These are phyloP conservation scores for Macrocybe gigantea DNA, from an alignment of 768 basidiomycete genomes.

Conservation along the genomic window DNA sequence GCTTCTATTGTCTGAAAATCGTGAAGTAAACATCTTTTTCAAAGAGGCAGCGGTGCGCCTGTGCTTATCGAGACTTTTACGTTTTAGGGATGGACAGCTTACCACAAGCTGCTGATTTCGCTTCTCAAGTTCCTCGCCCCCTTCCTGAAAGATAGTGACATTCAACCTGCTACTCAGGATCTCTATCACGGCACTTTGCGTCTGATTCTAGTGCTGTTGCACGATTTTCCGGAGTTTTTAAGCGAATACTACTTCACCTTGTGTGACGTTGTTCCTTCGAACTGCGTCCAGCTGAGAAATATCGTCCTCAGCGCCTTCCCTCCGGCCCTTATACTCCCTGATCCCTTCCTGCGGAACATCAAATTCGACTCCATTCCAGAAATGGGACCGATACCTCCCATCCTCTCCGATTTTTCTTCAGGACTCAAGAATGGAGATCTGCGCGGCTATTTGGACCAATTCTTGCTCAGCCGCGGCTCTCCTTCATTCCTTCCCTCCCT, in stretches of 20 bases:
- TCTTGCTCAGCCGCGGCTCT: slow-evolving; percentile 70
- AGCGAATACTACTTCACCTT: slow-evolving; percentile 96
- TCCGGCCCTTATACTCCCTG: slow-evolving; percentile 70
- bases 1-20: slow-evolving; percentile 77
- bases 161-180: slow-evolving; percentile 75
- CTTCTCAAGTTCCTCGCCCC: slow-evolving; percentile 93
- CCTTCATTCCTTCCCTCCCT: slow-evolving; percentile 71
- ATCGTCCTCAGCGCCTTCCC: slow-evolving; percentile 97
- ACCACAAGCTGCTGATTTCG: slow-evolving; percentile 90
- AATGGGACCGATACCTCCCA: slow-evolving; percentile 88
- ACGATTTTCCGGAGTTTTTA: slow-evolving; percentile 98
- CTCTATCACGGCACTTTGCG: slow-evolving; percentile 89
- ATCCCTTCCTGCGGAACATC: slow-evolving; percentile 75
- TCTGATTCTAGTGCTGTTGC: slow-evolving; percentile 88
- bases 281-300: slow-evolving; percentile 95
- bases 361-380: slow-evolving; percentile 76
- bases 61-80: slow-evolving; percentile 4
- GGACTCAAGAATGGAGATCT: slow-evolving; percentile 79
- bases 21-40: slow-evolving; percentile 50
- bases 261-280: slow-evolving; percentile 86
- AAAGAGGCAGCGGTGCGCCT: not conserved
- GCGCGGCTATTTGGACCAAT: slow-evolving; percentile 75
- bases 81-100: slow-evolving; percentile 84
- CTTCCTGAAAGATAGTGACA: slow-evolving; percentile 79
- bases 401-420: slow-evolving; percentile 86